Base-by-base conservation (phyloP, 176 grass and related monocot genomes). In the Paspalum notatum region DNA sequence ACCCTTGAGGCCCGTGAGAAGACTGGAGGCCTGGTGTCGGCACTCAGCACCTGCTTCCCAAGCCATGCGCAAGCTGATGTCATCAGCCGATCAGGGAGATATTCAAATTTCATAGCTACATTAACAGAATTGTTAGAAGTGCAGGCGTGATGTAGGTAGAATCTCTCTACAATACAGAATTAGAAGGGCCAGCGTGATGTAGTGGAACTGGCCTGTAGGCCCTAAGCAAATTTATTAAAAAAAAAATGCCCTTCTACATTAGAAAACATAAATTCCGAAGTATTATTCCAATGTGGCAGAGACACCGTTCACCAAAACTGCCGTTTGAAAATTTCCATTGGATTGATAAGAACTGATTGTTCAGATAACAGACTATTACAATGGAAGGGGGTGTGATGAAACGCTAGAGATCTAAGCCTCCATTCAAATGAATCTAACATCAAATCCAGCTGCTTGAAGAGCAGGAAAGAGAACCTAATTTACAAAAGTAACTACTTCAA, bases 401-500 rank as follows among this genome's bases (percentile, higher is more conserved):
- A 66, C 43, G 74, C 83, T 82, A 78, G 82, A 77, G 71, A 80
- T 76, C 71, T 72, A 85, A 82, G 42, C 72, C 72, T 62, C 81
- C 55, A 57, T 45, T 66, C 69, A 66, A 85, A 85, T 78, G 56
- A 89, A 82, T 82, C 78, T 85, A 85, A 82, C 83, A 82, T 38
- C 48, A 89, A 74, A 77, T 42, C 40, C 65, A 85, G 47, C 39
- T 81, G 77, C 77, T 85, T 89, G 46, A 89, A 77, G 78, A 81
- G 62, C 7, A 77, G 54, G 84, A 68, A 85, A 90, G 76, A 86
- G 71, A 86, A 89, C 63, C 83, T 94, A 94, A 87, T 91, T 77
- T 94, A 91, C 92, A 94, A 66, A 81, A 68, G 58, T 83, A 73
- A 83, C 80, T 87, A 91, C 59, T 84, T 81, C 63, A 87, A 61